phyloP scores from a whole-genome alignment of 768 basidiomycete genomes.

The Tricholoma sp. region DNA sequence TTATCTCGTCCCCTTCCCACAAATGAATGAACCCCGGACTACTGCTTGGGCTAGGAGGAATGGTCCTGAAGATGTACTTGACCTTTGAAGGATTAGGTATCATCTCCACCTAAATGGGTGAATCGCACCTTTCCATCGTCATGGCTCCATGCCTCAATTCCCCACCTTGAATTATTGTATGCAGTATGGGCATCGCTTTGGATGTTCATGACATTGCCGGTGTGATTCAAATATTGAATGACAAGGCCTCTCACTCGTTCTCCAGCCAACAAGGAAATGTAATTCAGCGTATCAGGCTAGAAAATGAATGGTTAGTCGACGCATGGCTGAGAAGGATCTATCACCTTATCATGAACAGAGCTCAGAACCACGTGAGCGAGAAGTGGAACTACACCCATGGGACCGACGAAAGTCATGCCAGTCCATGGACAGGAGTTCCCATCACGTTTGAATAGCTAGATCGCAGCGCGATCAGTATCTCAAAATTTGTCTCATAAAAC shows the following conservation, averaged over 20 bases:
- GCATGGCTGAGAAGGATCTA: neutral
- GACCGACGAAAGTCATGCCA: constrained; percentile 6
- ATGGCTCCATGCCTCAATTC: constrained; percentile 9
- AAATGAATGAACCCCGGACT: constrained; percentile 7
- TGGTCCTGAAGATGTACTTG: constrained; percentile 10
- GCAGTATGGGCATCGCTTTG: constrained; percentile 6
- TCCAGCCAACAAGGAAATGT: constrained; percentile 9
- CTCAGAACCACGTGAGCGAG: constrained; percentile 11
- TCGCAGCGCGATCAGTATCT: neutral
- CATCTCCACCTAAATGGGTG: neutral
- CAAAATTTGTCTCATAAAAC: neutral
- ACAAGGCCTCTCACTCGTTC: too few species aligned
- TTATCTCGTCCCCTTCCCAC: constrained; percentile 14
- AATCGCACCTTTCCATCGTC: constrained; percentile 2
- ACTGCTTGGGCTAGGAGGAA: constrained; percentile 4
- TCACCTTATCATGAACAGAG: constrained; percentile 10
- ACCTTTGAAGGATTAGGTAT: neutral
- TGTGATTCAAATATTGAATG: constrained; percentile 3
- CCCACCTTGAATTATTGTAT: constrained; percentile 8
- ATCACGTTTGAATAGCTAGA: constrained; percentile 14
- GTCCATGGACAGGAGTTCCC: constrained; percentile 14
- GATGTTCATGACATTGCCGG: constrained; percentile 9
- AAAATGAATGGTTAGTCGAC: neutral
- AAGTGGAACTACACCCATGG: constrained; percentile 1
- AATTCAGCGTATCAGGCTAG: constrained; percentile 9